Evolutionary conservation across 2,329 filamentous ascomycete genomes (phyloP).

Genomic region (Gaeumannomyces sp.): DNA sequence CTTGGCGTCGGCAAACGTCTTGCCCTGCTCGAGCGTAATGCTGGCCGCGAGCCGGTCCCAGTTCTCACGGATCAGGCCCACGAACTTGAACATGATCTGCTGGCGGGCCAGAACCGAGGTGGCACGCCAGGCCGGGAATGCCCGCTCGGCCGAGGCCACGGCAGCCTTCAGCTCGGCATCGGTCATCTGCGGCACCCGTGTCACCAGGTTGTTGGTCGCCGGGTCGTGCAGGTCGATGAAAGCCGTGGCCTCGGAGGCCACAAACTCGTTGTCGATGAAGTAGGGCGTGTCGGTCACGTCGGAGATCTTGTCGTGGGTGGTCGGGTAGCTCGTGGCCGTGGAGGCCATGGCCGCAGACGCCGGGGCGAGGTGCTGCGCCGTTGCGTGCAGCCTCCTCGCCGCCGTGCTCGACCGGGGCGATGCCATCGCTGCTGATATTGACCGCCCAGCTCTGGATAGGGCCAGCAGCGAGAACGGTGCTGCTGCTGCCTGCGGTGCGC

Average conservation of each 20-base stretch:
- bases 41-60: slow-evolving; percentile 80
- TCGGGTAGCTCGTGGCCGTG: slow-evolving; percentile 58
- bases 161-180: slow-evolving; percentile 69
- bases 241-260: slow-evolving; percentile 58
- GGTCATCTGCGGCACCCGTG: slow-evolving; percentile 75
- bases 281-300: slow-evolving; percentile 67
- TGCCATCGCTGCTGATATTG: slow-evolving; percentile 17
- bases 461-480: slow-evolving; percentile 18
- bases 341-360: slow-evolving; percentile 34
- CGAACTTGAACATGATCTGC: slow-evolving; percentile 84
- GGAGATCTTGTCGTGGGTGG: slow-evolving; percentile 61
- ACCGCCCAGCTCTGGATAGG: slow-evolving; percentile 27
- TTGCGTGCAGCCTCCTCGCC: slow-evolving; percentile 48
- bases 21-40: slow-evolving; percentile 83
- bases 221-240: slow-evolving; percentile 79
- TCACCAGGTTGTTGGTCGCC: slow-evolving; percentile 79
- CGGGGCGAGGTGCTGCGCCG: slow-evolving; percentile 47
- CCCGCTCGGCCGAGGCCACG: slow-evolving; percentile 68
- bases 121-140: slow-evolving; percentile 66
- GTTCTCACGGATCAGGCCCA: slow-evolving; percentile 71
- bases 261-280: slow-evolving; percentile 77
- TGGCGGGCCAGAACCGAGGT: slow-evolving; percentile 69
- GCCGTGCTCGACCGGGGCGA: slow-evolving; percentile 8
- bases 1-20: slow-evolving; percentile 77
- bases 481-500: slow-evolving; percentile 21